Base-by-base conservation (phyloP, 495 filamentous ascomycete genomes). In the Aspergillus cristatus region DNA sequence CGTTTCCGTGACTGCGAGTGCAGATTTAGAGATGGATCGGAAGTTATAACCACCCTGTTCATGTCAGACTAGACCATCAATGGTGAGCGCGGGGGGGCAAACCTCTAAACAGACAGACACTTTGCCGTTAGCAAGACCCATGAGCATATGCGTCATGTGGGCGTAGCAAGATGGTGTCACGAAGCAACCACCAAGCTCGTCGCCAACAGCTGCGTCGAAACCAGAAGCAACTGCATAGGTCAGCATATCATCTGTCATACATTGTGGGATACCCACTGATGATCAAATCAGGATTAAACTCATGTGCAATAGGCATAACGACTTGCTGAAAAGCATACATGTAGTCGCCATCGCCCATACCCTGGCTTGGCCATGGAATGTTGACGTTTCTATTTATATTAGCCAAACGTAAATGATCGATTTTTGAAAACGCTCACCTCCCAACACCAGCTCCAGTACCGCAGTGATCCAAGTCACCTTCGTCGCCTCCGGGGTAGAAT, bases 61-160 rank as follows among this genome's bases (percentile, higher is more conserved):
- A 34, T n/a, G 2, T 14, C 24, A 35, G 14, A 14, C 30, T 22
- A 38, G 26, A 35, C 8, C 4, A 3, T n/a, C 11, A 17, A 14
- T 24, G 18, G 12, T 11, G 11, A 30, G n/a, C n/a, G 14, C 12
- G 39, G 6, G 22, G n/a, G 16, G 29, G 14, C 53, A 15, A 42
- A 76, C 74, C 65, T 94, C 91, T 11, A 98, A 66, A 52, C 89
- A 95, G 16, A 94, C 86, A 7, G 84, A 85, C 32, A 97, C 70
- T 54, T 91, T 95, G 26, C 91, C 91, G 31, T 79, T 68, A 2
- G 91, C 89, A n/a, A 99, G 74, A 10, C 82, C 81, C 88, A 96
- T 97, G 13, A 99, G 73, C 89, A 96, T 95, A 51, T 95, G 85
- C 7, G 93, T 96, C 91, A 99, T 97, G 50, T 97, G 90, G 14